Evolutionary conservation across 345 rosid genomes (phyloP), one percentile per base, ranked within the genome.

Genomic region (Pugionium cornutum): DNA sequence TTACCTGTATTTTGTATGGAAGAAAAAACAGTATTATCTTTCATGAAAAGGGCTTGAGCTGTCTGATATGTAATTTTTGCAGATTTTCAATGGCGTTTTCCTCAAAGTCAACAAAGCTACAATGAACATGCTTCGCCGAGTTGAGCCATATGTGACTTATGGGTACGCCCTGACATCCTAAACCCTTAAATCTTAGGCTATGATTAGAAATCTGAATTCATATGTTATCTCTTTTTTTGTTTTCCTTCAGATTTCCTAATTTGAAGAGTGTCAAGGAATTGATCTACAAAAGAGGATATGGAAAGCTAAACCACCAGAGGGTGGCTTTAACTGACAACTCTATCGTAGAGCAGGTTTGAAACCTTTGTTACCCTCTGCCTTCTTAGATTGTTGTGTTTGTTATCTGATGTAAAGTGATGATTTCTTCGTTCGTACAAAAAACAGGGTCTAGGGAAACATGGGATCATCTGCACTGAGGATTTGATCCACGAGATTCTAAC

Each of bases 1-100:
- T 28, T 6, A 18, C 18, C 18, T 18, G 18, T 18, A 18, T 18
- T 7, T 30, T 50, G 9, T 25, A 28, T 31, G 10, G 11, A 37
- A 3, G 3, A 32, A 6, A n/a, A n/a, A 58, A 42, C 37, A 4
- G 3, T 10, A 1, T 29, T 3, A 4, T 0, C 49, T 41, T 40
- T 8, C 36, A 2, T 58, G 9, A 18, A 18, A 30, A 30, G 7
- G 18, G 18, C 18, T 7, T 4, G 11, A 28, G 29, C 28, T 26
- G 32, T 2, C 32, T 31, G 32, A 18, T 18, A 18, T 18, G 18
- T 18, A 18, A 18, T 18, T 18, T 18, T 18, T 65, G 10, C 82
- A 89, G 98, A 92, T 92, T 3, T 92, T 89, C 64, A 92, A 89
- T 45, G 98, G 98, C 2, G 98, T 89, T 9, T 88, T 92, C 69